Conservation (phyloP, 2,329 filamentous ascomycete species). For the Pestalotiopsis fici region DNA sequence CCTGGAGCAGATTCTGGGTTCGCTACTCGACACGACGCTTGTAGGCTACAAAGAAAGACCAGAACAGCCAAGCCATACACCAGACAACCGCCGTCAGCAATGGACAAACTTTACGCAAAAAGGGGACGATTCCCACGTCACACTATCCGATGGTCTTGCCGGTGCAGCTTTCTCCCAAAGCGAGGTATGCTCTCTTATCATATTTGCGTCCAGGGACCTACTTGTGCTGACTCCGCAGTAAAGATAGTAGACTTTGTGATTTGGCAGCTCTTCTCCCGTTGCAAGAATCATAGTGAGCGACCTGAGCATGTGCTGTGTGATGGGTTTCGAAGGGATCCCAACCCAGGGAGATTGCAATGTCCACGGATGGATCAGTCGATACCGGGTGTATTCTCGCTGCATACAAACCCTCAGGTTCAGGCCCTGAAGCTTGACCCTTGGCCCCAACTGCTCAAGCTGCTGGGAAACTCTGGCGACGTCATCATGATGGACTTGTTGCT, state of each 20-base stretch:
- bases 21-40: constrained; percentile 69
- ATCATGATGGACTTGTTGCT: constrained; percentile 79
- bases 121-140: constrained; percentile 59
- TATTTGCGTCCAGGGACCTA: not conserved
- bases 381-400: constrained; percentile 64
- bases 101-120: constrained; percentile 64
- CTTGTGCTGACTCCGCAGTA: constrained; percentile 10
- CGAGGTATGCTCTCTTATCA: constrained; percentile 52
- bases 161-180: constrained; percentile 57
- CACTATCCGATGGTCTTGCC: constrained; percentile 47
- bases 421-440: constrained; percentile 71
- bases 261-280: constrained; percentile 72
- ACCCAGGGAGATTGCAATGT: constrained; percentile 19
- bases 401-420: constrained; percentile 70
- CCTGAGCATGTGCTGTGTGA: constrained; percentile 80
- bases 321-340: constrained; percentile 65
- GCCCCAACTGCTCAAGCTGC: constrained; percentile 71
- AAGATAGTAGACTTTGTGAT: constrained; percentile 79
- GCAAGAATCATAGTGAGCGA: constrained; percentile 44
- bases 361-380: constrained; percentile 43
- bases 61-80: constrained; percentile 28
- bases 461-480: constrained; percentile 74
- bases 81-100: constrained; percentile 49
- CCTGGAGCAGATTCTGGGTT: constrained; percentile 45
- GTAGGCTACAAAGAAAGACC: constrained; percentile 50